phyloP scores from a whole-genome alignment of 1,284 basidiomycete genomes.

The Ceratobasidium sp. region DNA sequence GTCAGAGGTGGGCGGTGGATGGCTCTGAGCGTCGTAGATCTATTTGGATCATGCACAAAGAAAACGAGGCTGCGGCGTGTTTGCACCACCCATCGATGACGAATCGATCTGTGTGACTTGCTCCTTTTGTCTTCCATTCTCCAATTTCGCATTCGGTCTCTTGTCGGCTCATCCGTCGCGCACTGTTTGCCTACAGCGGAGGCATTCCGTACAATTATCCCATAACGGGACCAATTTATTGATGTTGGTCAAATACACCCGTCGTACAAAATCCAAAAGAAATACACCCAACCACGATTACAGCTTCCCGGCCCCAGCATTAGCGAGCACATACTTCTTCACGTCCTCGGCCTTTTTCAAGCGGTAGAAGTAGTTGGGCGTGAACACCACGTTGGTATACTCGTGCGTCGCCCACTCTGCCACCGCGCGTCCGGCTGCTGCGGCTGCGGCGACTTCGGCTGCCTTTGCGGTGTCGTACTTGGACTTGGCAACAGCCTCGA shows the following conservation, averaged over 20 bases:
- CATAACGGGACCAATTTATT: conserved; percentile 26
- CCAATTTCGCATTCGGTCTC: conserved; percentile 32
- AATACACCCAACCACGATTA: conserved; percentile 6
- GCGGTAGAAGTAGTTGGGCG: conserved; percentile 34
- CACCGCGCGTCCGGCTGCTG: conserved; percentile 39
- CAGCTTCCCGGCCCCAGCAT: conserved; percentile 37
- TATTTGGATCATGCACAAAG: conserved; percentile 21
- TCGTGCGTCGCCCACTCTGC: conserved; percentile 39
- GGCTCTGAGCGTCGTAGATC: background rate
- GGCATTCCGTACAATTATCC: conserved; percentile 1
- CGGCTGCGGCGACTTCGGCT: conserved; percentile 39
- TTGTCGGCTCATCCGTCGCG: conserved; percentile 14
- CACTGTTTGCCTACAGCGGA: conserved; percentile 2
- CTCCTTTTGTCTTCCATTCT: conserved; percentile 2
- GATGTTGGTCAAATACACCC: conserved; percentile 4
- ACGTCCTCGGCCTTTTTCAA: conserved; percentile 37
- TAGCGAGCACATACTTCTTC: conserved; percentile 40
- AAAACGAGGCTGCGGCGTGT: conserved; percentile 31
- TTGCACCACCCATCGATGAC: conserved; percentile 30
- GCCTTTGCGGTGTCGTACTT: conserved; percentile 42
- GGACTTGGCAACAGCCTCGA: conserved; percentile 42
- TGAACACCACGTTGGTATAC: conserved; percentile 29
- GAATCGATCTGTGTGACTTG: conserved; percentile 13
- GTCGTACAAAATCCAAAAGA: background rate
- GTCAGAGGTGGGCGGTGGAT: background rate